A percentile compares a stretch with the other conserved stretches of the same genome.
These are phyloP conservation scores for Saccharum spontaneum DNA, from an alignment of 176 grass and related monocot genomes.

Conservation along the genomic window DNA sequence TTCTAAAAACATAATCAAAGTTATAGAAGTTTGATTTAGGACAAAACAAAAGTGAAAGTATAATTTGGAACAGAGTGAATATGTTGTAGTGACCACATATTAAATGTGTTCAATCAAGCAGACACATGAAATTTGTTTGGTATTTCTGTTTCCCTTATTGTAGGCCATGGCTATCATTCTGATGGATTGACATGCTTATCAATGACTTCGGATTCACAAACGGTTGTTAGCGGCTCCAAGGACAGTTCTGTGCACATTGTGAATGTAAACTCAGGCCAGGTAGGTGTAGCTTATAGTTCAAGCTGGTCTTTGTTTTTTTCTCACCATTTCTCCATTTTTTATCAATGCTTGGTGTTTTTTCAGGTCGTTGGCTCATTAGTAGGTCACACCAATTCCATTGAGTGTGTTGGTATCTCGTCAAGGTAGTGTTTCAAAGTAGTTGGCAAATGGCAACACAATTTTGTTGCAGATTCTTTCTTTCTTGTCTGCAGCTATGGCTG, in stretches of 20 bases:
- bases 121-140: not conserved
- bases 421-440: not conserved
- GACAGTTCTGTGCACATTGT: slow-evolving; percentile 83
- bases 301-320: not conserved
- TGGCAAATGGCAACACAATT: not conserved
- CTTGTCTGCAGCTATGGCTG: slow-evolving; percentile 48
- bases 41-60: not conserved
- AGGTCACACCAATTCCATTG: slow-evolving; percentile 63
- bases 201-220: slow-evolving; percentile 66
- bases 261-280: slow-evolving; percentile 71
- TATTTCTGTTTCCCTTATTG: not conserved
- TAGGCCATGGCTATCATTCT: slow-evolving; percentile 83
- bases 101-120: not conserved
- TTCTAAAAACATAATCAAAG: not conserved
- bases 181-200: slow-evolving; percentile 91
- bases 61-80: not conserved
- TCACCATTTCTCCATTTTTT: not conserved
- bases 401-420: slow-evolving; percentile 48
- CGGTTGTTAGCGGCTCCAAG: slow-evolving; percentile 70
- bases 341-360: not conserved
- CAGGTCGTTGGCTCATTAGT: slow-evolving; percentile 64
- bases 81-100: not conserved
- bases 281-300: slow-evolving; percentile 44
- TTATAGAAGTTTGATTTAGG: not conserved
- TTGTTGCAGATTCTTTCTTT: not conserved